Conservation (phyloP, 2,329 filamentous ascomycete genomes). For the Aspergillus fijiensis region DNA sequence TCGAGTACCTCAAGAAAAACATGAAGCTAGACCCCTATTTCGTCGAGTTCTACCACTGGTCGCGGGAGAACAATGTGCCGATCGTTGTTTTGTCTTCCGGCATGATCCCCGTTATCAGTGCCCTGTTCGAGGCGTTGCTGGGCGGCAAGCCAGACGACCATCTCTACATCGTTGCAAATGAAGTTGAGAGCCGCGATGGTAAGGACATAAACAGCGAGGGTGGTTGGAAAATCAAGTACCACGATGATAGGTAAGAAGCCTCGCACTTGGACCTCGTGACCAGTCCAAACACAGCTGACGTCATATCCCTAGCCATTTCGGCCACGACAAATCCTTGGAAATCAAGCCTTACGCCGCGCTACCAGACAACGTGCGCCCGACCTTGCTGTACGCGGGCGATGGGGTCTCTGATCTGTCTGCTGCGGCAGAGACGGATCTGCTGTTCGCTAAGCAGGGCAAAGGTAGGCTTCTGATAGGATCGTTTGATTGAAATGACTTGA, state of each 20-base stretch:
- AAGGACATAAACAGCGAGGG: constrained; percentile 74
- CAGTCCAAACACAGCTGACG: background rate
- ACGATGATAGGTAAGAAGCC: constrained; percentile 70
- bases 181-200: constrained; percentile 65
- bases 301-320: constrained; percentile 63
- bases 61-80: constrained; percentile 76
- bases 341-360: constrained; percentile 78
- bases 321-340: constrained; percentile 95
- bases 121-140: constrained; percentile 74
- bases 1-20: constrained; percentile 73
- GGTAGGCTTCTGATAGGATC: constrained; percentile 51
- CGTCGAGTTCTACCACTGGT: constrained; percentile 83
- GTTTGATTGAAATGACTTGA: background rate
- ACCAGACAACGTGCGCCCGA: constrained; percentile 67
- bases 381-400: constrained; percentile 92
- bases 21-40: constrained; percentile 89
- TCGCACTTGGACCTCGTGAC: constrained; percentile 1
- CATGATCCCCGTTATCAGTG: constrained; percentile 88
- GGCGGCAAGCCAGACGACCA: constrained; percentile 69
- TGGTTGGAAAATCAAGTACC: constrained; percentile 86
- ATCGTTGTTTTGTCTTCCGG: constrained; percentile 89
- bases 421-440: constrained; percentile 84
- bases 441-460: constrained; percentile 90
- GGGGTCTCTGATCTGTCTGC: constrained; percentile 91
- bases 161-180: constrained; percentile 88